Percentiles rank a stretch among this genome's conserved stretches.
Conservation (phyloP, 352 stramenopile species). For the Phytopythium kandeliae region DNA sequence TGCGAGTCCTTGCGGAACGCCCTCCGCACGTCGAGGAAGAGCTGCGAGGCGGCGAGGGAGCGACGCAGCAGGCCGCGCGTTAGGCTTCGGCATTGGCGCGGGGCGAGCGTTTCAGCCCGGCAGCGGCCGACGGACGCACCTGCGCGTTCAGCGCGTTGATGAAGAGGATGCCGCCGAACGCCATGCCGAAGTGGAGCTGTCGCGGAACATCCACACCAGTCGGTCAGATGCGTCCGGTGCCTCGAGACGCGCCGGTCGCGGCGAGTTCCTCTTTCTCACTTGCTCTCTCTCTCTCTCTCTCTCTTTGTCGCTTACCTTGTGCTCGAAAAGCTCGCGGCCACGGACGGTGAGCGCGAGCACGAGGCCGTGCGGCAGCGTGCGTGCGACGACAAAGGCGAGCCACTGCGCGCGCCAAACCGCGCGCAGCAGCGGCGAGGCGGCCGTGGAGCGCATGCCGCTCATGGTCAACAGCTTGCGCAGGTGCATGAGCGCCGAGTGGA, state of each 20-base stretch:
- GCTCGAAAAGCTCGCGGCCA: conserved; percentile 27
- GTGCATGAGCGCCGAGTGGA: conserved; percentile 81
- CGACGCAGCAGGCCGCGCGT: no score
- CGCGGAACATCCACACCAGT: neutral
- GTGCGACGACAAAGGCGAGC: conserved; percentile 35
- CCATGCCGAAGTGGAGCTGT: conserved; percentile 60
- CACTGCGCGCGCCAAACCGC: conserved; percentile 59
- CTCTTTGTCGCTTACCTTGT: no score
- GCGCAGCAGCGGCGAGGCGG: conserved; percentile 20
- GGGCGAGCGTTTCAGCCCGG: neutral
- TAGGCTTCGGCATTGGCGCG: no score
- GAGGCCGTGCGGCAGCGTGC: conserved; percentile 34
- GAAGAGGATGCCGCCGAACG: conserved; percentile 71
- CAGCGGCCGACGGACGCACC: conserved; percentile 14
- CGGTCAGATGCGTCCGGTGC: no score
- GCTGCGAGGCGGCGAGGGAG: conserved; percentile 14
- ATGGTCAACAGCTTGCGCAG: conserved; percentile 69
- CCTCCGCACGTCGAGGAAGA: conserved; percentile 51
- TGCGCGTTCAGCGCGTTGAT: conserved; percentile 66
- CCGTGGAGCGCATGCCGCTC: conserved; percentile 32
- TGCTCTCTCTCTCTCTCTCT: no score
- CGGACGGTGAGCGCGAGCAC: conserved; percentile 48
- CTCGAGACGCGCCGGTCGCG: no score
- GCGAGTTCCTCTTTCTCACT: no score
- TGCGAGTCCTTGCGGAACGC: conserved; percentile 46